Conservation (phyloP, 495 filamentous ascomycete genomes). For the Beverwykella pulmonaria region DNA sequence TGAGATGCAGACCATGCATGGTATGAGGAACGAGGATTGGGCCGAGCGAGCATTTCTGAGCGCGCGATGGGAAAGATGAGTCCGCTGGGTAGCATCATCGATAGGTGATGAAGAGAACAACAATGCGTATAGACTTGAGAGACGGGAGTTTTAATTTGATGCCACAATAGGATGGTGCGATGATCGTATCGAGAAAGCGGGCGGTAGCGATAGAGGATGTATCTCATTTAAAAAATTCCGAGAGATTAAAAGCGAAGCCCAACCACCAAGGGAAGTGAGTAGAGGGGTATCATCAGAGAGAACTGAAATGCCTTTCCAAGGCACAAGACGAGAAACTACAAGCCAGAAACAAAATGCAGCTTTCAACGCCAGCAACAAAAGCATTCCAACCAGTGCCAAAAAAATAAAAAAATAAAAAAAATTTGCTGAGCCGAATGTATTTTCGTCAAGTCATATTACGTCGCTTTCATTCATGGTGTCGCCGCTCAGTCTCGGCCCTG, state of each 20-base stretch:
- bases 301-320: background rate
- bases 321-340: background rate
- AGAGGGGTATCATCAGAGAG: slow-evolving; percentile 18
- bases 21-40: no score
- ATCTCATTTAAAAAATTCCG: background rate
- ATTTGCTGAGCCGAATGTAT: no score
- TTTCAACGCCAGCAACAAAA: background rate
- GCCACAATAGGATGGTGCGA: no score
- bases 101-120: no score
- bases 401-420: background rate
- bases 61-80: no score
- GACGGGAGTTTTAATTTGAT: no score
- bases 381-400: background rate
- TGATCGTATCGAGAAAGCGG: no score
- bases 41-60: no score
- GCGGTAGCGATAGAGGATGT: no score
- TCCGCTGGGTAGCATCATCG: no score
- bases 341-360: background rate
- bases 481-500: background rate
- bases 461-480: background rate
- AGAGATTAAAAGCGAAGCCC: slow-evolving; percentile 10
- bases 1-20: no score
- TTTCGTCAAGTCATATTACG: background rate
- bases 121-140: no score
- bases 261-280: slow-evolving; percentile 24